These are phyloP conservation scores for Amaranthus hypochondriacus DNA, from an alignment of 148 eudicot species.

Conservation along the genomic window DNA sequence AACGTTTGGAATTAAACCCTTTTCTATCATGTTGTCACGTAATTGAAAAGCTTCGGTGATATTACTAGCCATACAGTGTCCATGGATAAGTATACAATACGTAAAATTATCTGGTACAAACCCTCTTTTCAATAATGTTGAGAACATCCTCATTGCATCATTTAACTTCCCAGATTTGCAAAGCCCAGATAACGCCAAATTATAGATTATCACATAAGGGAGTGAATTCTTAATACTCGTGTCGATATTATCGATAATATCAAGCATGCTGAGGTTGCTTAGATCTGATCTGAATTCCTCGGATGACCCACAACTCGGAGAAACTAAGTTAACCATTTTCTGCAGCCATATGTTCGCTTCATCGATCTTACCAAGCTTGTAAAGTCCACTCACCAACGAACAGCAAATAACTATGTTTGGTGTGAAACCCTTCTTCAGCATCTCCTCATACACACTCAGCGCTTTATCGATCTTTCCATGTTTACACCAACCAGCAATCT, in stretches of 20 bases:
- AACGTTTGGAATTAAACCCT: conserved; percentile 53
- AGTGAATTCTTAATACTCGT: conserved; percentile 25
- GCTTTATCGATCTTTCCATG: conserved; percentile 53
- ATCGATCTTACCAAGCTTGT: conserved; percentile 43
- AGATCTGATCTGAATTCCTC: conserved; percentile 21
- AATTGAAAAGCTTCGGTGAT: conserved; percentile 55
- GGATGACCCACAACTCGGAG: conserved; percentile 22
- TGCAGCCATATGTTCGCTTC: conserved; percentile 50
- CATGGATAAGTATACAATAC: conserved; percentile 50
- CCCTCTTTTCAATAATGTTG: conserved; percentile 38
- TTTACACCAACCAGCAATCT: conserved; percentile 66
- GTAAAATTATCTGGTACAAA: conserved; percentile 62
- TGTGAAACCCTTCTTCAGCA: conserved; percentile 45
- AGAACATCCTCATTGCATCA: conserved; percentile 43
- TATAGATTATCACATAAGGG: conserved; percentile 46
- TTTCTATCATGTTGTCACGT: conserved; percentile 59
- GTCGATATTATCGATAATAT: conserved; percentile 31
- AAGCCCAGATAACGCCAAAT: conserved; percentile 51
- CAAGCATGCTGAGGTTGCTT: conserved; percentile 17
- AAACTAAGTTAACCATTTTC: conserved; percentile 39
- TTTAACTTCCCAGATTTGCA: conserved; percentile 53
- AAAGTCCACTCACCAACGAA: conserved; percentile 49
- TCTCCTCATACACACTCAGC: conserved; percentile 41
- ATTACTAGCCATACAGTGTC: conserved; percentile 38
- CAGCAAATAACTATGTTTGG: conserved; percentile 50